A percentile compares a stretch with the other conserved stretches of the same genome.
These are phyloP conservation scores for Thermothelomyces thermophilus DNA, from an alignment of 2,329 filamentous ascomycete species.

Conservation along the genomic window DNA sequence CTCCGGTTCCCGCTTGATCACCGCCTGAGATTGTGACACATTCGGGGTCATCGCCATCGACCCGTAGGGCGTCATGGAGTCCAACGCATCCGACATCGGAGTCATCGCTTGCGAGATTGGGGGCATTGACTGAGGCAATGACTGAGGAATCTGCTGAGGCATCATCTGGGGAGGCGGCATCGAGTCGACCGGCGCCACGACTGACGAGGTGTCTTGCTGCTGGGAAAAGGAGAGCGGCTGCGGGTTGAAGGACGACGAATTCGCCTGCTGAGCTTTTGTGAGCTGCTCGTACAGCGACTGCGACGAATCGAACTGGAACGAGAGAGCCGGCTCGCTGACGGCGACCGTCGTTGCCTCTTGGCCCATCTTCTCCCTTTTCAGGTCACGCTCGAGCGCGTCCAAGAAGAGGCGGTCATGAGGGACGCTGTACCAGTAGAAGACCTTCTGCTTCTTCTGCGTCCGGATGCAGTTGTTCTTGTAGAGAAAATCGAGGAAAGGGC, in stretches of 20 bases:
- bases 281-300: slow-evolving; percentile 99
- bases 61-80: slow-evolving; percentile 65
- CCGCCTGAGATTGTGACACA: slow-evolving; percentile 58
- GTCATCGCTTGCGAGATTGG: slow-evolving; percentile 40
- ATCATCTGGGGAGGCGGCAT: slow-evolving; percentile 72
- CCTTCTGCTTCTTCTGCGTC: slow-evolving; percentile 99
- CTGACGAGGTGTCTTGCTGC: slow-evolving; percentile 78
- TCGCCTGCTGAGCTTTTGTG: slow-evolving; percentile 98
- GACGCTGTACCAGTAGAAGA: slow-evolving; percentile 99
- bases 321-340: slow-evolving; percentile 92
- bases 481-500: slow-evolving; percentile 93
- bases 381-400: slow-evolving; percentile 90
- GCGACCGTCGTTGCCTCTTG: slow-evolving; percentile 96
- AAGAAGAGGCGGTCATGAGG: slow-evolving; percentile 96
- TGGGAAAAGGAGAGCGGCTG: slow-evolving; percentile 63
- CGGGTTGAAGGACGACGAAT: slow-evolving; percentile 91
- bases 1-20: slow-evolving; percentile 85
- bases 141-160: slow-evolving; percentile 35
- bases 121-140: slow-evolving; percentile 1
- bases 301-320: slow-evolving; percentile 98
- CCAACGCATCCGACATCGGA: slow-evolving; percentile 57
- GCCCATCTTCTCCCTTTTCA: slow-evolving; percentile 99
- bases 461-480: slow-evolving; percentile 99
- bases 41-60: slow-evolving; percentile 61
- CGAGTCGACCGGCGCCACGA: slow-evolving; percentile 82